phyloP scores from a whole-genome alignment of 176 grass and related monocot genomes.

The Chrysopogon serrulatus region DNA sequence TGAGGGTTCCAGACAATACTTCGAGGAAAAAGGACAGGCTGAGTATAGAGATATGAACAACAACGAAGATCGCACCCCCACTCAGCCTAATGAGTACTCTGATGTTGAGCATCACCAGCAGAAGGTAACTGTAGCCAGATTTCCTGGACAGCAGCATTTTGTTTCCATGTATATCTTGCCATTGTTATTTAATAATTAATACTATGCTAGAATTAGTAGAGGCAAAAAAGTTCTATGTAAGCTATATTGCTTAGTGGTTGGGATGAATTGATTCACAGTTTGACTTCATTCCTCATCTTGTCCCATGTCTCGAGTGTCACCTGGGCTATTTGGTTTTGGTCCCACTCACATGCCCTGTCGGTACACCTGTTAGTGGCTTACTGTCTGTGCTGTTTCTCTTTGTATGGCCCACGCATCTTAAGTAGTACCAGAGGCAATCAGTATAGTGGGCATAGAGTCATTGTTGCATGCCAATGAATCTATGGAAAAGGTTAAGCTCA shows the following conservation, averaged over 20 bases:
- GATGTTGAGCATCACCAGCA: conserved; percentile 18
- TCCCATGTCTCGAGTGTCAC: background rate
- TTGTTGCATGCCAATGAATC: background rate
- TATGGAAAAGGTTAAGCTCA: background rate
- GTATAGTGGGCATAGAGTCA: conserved; percentile 13
- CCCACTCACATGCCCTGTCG: conserved; percentile 21
- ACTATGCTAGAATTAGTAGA: conserved; percentile 4
- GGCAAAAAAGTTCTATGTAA: background rate
- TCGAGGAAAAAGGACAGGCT: conserved; percentile 30
- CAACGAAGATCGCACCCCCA: conserved; percentile 32
- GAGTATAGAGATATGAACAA: conserved; percentile 44
- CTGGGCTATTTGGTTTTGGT: conserved; percentile 23
- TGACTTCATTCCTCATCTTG: conserved; percentile 5
- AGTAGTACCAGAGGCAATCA: background rate
- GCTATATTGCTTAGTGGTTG: background rate
- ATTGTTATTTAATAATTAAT: background rate
- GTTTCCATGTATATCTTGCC: conserved; percentile 6
- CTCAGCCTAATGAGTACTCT: conserved; percentile 36
- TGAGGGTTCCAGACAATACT: conserved; percentile 38
- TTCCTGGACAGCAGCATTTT: background rate
- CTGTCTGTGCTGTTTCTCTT: background rate
- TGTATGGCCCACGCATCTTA: conserved; percentile 8
- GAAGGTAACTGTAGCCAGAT: conserved; percentile 29
- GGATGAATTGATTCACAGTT: conserved; percentile 8
- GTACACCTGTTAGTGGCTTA: background rate